These are phyloP conservation scores for Aspergillus sclerotioniger DNA, from an alignment of 495 filamentous ascomycete species.

Conservation along the genomic window DNA sequence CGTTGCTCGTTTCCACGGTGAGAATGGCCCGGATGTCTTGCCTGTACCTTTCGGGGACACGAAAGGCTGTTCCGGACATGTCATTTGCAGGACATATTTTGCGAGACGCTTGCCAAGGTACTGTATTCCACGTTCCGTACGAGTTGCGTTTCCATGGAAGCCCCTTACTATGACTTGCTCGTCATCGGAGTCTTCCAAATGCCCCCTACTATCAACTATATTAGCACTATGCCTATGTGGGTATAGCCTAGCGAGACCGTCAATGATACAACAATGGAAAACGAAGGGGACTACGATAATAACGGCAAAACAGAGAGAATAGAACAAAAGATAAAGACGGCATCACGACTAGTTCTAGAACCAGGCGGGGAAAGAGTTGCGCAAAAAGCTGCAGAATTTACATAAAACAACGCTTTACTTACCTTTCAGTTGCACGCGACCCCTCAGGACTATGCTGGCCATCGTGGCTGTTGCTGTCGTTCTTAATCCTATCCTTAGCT, in stretches of 20 bases:
- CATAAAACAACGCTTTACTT: constrained; percentile 1
- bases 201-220: background rate
- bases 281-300: no score
- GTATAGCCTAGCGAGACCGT: background rate
- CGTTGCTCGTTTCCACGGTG: constrained; percentile 24
- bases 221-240: no score
- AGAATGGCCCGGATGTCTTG: constrained; percentile 35
- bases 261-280: no score
- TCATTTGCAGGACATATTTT: constrained; percentile 84
- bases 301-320: no score
- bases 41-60: constrained; percentile 61
- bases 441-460: background rate
- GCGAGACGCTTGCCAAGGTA: constrained; percentile 93
- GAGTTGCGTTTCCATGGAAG: constrained; percentile 83
- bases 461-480: background rate
- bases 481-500: constrained; percentile 57
- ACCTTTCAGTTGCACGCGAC: constrained; percentile 1
- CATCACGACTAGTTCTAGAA: no score
- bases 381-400: background rate
- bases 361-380: no score
- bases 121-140: constrained; percentile 92
- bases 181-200: constrained; percentile 54
- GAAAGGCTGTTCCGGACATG: constrained; percentile 88
- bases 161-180: constrained; percentile 94
- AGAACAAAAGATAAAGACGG: no score